phyloP scores from a whole-genome alignment of 768 basidiomycete genomes.

The Hemileccinum rubropunctum region DNA sequence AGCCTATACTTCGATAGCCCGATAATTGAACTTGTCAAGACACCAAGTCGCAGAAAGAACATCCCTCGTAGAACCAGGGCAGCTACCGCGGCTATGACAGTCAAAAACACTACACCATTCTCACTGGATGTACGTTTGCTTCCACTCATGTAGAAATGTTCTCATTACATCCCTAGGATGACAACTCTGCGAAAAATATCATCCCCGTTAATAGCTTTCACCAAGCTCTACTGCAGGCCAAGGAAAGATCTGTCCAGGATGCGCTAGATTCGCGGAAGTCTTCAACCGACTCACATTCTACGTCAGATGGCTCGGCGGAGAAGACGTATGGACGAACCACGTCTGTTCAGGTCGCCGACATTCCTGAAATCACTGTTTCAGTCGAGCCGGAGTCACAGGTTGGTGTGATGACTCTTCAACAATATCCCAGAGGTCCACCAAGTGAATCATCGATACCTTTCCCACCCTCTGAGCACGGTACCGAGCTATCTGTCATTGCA shows the following conservation, averaged over 20 bases:
- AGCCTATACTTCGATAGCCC: slow-evolving; percentile 40
- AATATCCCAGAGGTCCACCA: not conserved
- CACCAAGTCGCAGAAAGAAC: slow-evolving; percentile 71
- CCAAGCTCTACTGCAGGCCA: slow-evolving; percentile 39
- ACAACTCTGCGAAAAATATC: slow-evolving; percentile 38
- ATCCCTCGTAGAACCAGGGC: slow-evolving; percentile 49
- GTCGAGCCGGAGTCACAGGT: slow-evolving; percentile 3
- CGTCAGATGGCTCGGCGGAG: not conserved
- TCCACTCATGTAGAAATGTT: not conserved
- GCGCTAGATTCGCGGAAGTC: not conserved
- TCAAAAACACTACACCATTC: slow-evolving; percentile 38
- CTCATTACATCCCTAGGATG: slow-evolving; percentile 32
- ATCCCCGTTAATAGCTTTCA: slow-evolving; percentile 46
- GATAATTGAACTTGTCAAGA: slow-evolving; percentile 80
- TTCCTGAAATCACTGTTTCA: slow-evolving; percentile 7
- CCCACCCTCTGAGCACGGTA: slow-evolving; percentile 28
- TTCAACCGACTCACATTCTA: not conserved
- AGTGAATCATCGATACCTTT: slow-evolving; percentile 4
- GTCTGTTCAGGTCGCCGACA: slow-evolving; percentile 4
- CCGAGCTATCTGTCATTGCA: slow-evolving; percentile 64
- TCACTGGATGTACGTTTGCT: slow-evolving; percentile 45
- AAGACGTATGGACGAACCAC: not conserved
- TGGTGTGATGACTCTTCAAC: not conserved
- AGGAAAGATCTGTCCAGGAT: slow-evolving; percentile 16
- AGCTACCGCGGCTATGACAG: slow-evolving; percentile 36